Base-by-base conservation (phyloP, 2,329 filamentous ascomycete species). In the Hyphodiscus sp. region DNA sequence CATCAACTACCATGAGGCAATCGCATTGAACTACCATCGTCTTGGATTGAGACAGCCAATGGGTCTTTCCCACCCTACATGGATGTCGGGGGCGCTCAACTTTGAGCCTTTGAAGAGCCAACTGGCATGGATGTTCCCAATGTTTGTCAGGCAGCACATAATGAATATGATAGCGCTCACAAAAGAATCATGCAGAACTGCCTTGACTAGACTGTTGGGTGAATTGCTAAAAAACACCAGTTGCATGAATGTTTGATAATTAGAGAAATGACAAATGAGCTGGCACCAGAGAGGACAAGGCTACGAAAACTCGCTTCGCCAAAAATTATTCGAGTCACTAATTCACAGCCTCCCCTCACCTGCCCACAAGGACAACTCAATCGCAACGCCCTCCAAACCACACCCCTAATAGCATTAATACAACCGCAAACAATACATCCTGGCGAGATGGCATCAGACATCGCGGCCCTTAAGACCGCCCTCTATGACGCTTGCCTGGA, bases 401-500 rank as follows among this genome's bases (percentile, higher is more conserved):
- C 45, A 54, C 20, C 44, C 47, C 56, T 54, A 56, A 63, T 64
- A 59, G 57, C 55, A 59, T 50, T 64, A 62, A 56, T 58, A 53
- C 46, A 30, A 42, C 41, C 20, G 19, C 23, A 13, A 20, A 33
- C 41, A n/a, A n/a, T n/a, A n/a, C n/a, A 38, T 51, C 56, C 51
- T 57, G 51, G 52, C 41, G 20, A 38, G 19, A 61, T 62, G 56
- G 54, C 60, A 42, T 59, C 20, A 20, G 56, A 64, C 44, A 64
- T 63, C 51, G 44, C 52, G 50, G 60, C 52, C 47, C 57, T 66
- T 48, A 66, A 62, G 48, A 55, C 58, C 23, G 50, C 54, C 10
- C 50, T 68, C 41, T 69, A 69, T 52, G 55, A 62, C 11, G 56
- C 58, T 15, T 67, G 63, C 54, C 18, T 61, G 6, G 45, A 52